Evolutionary conservation across 2,329 filamentous ascomycete species (phyloP), one percentile per base, ranked within the genome.

Genomic region (Sarocladium oryzae): DNA sequence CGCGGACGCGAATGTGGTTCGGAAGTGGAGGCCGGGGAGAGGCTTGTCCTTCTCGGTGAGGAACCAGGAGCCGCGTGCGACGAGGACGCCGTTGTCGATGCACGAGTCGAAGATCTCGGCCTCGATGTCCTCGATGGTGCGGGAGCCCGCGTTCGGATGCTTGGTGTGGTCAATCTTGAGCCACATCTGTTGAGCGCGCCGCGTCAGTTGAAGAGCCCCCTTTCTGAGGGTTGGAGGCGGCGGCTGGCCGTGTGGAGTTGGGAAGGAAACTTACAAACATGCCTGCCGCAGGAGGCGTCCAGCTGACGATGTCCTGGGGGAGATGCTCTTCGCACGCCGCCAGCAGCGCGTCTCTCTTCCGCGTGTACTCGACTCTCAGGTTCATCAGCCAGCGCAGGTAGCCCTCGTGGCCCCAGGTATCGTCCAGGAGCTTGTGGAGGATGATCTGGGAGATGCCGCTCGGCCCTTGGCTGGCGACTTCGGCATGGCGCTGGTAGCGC

Each of bases 31-130:
- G 24, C 83, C 85, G 10, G 75, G 73, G 8, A 75, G 75, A 3
- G 69, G 74, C 61, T 73, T 75, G 45, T 79, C 75, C 38, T 77
- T 78, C 63, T 93, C 86, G 1, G 91, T 88, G 53, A 82, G 79
- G 77, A 97, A 99, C 91, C 91, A 99, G 45, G 85, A 91, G 3
- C 93, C 93, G 45, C 88, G 79, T 53, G 88, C 89, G 2, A 93
- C 76, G 41, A 99, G 76, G 4, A 93, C 88, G 20, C 88, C 86
- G 59, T 86, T 79, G 3, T 84, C 79, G 52, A 96, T 85, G 56
- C 84, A 84, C 1, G 79, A 75, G 59, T 87, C 69, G 74, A 96
- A 97, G 40, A 99, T 89, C 51, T 88, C 82, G 60, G 96, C 85
- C 68, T 99, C 93, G 37, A 99, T 76, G 32, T 81, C 81, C 21